Base-by-base conservation (phyloP, 2,329 filamentous ascomycete species). In the Colletotrichum trifolii region DNA sequence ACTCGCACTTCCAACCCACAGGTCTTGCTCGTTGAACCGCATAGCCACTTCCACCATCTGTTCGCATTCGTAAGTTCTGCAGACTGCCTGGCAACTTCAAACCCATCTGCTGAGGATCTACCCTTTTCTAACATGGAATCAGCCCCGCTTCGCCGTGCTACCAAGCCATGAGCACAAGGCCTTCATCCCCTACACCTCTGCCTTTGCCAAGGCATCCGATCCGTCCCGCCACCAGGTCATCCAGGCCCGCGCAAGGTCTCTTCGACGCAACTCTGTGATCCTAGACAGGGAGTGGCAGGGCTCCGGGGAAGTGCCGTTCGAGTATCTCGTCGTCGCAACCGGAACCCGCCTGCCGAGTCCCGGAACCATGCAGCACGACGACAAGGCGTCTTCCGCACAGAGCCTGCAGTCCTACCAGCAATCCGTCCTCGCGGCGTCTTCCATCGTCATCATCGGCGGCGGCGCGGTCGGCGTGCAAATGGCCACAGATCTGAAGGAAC, bases 401-500 rank as follows among this genome's bases (percentile, higher is more conserved):
- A 76, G 40, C 57, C 82, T 43, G 66, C 69, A 36, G 59, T 39
- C 25, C 64, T 77, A 60, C 79, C 78, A 68, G 54, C 69, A 0
- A 60, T 53, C 13, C 73, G 70, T 17, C 64, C 60, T 36, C 6
- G 67, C 65, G 36, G 54, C 54, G 1, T 52, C 60, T 8, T 63
- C 54, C 4, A 71, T 79, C 45, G 75, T 75, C 3, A 63, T 80
- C 15, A 64, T 81, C 4, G 83, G 83, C 6, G 82, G 78, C 4
- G 83, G 83, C 1, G 78, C 83, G 3, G 83, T 84, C 0, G 83
- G 83, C 1, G 78, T 85, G 0, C 78, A 85, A 70, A 71, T 85
- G 52, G 81, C 81, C 0, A 74, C 77, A 1, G 83, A 86, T 70
- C 78, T 81, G 39, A 84, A 83, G 69, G 74, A 75, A 11, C 71